Evolutionary conservation across 306 rosid genomes (phyloP).

Genomic region (Dryas drummondii): DNA sequence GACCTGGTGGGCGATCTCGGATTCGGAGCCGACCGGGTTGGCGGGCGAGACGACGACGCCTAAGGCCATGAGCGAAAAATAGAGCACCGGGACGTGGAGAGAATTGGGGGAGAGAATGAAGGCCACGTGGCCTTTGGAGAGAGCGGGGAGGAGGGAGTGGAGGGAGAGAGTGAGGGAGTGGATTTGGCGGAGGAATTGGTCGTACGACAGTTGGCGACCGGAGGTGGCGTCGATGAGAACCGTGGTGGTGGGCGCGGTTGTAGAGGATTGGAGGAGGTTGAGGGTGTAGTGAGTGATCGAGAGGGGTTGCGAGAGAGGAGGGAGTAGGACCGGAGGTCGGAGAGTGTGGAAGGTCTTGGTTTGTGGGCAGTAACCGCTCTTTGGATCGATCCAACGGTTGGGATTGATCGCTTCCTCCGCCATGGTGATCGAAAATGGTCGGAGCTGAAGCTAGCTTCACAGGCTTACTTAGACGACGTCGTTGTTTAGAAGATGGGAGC

Average conservation of each 20-base stretch:
- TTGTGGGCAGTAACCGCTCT: conserved; percentile 48
- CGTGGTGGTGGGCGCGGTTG: conserved; percentile 28
- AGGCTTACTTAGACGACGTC: no score
- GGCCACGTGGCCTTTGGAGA: conserved; percentile 67
- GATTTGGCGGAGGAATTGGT: conserved; percentile 50
- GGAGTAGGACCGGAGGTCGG: conserved; percentile 66
- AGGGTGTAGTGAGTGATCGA: conserved; percentile 48
- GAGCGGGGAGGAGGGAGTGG: conserved; percentile 18
- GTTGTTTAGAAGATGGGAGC: no score
- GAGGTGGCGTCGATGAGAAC: conserved; percentile 53
- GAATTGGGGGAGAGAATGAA: conserved; percentile 66
- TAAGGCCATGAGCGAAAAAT: conserved; percentile 61
- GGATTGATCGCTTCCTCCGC: not conserved
- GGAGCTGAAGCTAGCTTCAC: no score
- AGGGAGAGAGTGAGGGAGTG: conserved; percentile 43
- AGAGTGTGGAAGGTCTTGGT: conserved; percentile 60
- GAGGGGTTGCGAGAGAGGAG: conserved; percentile 58
- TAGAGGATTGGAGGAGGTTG: conserved; percentile 52
- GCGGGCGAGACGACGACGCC: conserved; percentile 75
- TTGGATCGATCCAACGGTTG: conserved; percentile 34
- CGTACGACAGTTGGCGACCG: conserved; percentile 50
- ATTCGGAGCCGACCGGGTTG: conserved; percentile 56
- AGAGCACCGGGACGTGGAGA: conserved; percentile 68
- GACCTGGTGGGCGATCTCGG: conserved; percentile 63
- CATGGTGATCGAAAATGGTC: conserved; percentile 6